Evolutionary conservation across 2,329 filamentous ascomycete genomes (phyloP), one percentile per base, ranked within the genome.

Genomic region (Madurella mycetomatis): DNA sequence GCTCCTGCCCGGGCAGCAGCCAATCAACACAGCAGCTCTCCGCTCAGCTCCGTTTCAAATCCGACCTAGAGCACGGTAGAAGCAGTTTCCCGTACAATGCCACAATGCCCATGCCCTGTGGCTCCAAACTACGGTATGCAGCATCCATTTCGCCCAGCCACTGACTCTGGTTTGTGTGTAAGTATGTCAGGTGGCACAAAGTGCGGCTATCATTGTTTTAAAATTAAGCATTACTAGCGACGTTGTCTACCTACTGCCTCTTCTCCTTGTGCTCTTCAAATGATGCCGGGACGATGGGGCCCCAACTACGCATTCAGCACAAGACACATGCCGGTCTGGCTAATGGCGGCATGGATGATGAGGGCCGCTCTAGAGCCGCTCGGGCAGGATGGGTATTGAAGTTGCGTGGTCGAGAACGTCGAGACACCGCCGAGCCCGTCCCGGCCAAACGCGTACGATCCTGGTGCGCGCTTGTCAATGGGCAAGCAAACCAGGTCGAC

Each of bases 401-500:
- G 19, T 12, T 51, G 39, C 1, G 32, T 19, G 3, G 51, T 53
- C 25, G 49, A 39, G 44, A 34, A 57, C 2, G 15, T 43, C 11
- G 47, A n/a, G 25, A 53, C 17, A n/a, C 50, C 51, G 2, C 17
- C 25, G 11, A 61, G 31, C 1, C 19, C 46, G 8, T 15, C 40
- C 11, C 43, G 12, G 15, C 44, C 49, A 15, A 48, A 55, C 3
- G 59, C 58, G 45, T 57, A 61, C 31, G 49, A 40, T 8, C 57
- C 59, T 13, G 59, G 57, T 9, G 63, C 61, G 41, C 64, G 58
- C 45, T 61, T 65, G 51, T 55, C 50, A 9, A 62, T 44, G 9
- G 63, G 56, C 48, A 61, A 55, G 31, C 55, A 63, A 18, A 19
- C 58, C 39, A 64, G 54, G 16, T 64, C 46, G 39, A 61, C 50